phyloP scores from a whole-genome alignment of 2,329 filamentous ascomycete genomes.

The Zymoseptoria ardabiliae region DNA sequence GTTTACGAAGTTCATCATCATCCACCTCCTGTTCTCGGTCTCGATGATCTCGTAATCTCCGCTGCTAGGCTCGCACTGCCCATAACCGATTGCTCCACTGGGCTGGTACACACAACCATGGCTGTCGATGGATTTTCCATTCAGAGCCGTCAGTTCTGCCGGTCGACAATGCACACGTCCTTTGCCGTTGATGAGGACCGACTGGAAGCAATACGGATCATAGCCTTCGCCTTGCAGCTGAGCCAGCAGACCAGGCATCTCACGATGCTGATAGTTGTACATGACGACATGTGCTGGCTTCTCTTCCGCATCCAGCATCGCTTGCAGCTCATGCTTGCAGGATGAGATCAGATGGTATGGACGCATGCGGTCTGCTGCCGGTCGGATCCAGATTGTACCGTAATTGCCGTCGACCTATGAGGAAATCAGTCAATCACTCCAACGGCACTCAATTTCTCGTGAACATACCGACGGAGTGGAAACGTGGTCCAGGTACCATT shows the following conservation, averaged over 20 bases:
- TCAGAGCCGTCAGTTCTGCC: constrained; percentile 5
- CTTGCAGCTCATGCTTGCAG: constrained; percentile 10
- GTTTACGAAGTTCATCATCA: constrained; percentile 14
- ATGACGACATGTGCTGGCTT: constrained; percentile 9
- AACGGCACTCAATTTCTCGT: not conserved
- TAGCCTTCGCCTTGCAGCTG: constrained; percentile 15
- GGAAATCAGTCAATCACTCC: not conserved
- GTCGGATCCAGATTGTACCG: constrained; percentile 15
- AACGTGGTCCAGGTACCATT: constrained; percentile 15
- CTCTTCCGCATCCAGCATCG: constrained; percentile 16
- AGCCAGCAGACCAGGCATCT: constrained; percentile 12
- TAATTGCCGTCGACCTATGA: constrained; percentile 10
- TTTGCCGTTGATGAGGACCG: constrained; percentile 15
- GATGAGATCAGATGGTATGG: constrained; percentile 13
- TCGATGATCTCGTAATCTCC: constrained; percentile 14
- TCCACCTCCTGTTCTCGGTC: constrained; percentile 12
- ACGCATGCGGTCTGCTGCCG: constrained; percentile 8
- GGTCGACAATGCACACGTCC: constrained; percentile 15
- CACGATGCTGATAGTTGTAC: constrained; percentile 16
- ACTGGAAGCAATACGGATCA: constrained; percentile 16
- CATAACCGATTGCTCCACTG: constrained; percentile 11
- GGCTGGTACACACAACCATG: constrained; percentile 11
- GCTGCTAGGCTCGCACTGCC: constrained; percentile 8
- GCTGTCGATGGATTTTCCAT: constrained; percentile 9
- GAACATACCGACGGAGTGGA: constrained; percentile 10